These are phyloP conservation scores for Albugo candida DNA, from an alignment of 352 stramenopile genomes.

Conservation along the genomic window DNA sequence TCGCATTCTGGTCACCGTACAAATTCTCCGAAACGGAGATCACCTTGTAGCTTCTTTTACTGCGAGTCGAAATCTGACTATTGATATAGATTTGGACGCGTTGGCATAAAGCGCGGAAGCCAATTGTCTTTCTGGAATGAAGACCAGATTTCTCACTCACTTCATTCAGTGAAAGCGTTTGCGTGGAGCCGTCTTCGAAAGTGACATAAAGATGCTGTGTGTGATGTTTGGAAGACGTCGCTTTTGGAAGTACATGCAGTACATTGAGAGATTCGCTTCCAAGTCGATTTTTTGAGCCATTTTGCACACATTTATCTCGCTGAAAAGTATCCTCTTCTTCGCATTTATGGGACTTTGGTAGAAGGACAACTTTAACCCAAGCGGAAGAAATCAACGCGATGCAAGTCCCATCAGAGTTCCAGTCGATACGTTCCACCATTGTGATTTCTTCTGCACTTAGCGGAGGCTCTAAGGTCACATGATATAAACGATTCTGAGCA, in stretches of 20 bases:
- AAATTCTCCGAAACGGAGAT: constrained; percentile 31
- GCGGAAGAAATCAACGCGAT: constrained; percentile 29
- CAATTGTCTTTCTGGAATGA: constrained; percentile 3
- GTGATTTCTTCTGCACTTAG: constrained; percentile 22
- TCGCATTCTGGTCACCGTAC: constrained; percentile 10
- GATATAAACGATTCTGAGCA: constrained; percentile 1
- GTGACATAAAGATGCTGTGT: constrained; percentile 22
- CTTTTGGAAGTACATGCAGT: constrained; percentile 2
- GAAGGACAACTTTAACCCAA: constrained; percentile 39
- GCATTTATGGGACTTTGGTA: constrained; percentile 12
- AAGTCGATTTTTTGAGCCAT: constrained; percentile 6
- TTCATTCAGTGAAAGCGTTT: constrained; percentile 14
- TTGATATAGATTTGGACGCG: no score
- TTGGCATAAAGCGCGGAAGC: neutral
- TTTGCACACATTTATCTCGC: neutral
- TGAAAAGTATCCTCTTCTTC: constrained; percentile 3
- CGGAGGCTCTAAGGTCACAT: constrained; percentile 38
- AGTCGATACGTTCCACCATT: constrained; percentile 32
- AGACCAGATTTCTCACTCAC: constrained; percentile 11
- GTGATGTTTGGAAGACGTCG: constrained; percentile 1
- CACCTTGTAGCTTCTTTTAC: constrained; percentile 6
- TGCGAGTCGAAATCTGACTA: no score
- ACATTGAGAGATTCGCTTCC: constrained; percentile 1
- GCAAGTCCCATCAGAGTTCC: constrained; percentile 33
- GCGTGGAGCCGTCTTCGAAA: constrained; percentile 21